Conservation (phyloP, 306 rosid species). For the Datisca glomerata region DNA sequence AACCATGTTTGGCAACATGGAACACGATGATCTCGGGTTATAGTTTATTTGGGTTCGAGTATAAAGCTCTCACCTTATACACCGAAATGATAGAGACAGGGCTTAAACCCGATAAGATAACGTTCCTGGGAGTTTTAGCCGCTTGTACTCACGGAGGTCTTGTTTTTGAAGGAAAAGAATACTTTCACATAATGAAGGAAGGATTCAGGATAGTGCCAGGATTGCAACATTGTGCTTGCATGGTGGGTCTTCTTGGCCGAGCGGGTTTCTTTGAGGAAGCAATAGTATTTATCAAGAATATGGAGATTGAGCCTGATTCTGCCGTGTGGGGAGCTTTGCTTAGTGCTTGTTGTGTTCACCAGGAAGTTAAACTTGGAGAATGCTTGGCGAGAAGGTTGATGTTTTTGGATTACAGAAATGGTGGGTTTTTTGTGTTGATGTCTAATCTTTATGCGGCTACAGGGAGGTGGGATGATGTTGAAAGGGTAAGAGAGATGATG, state of each 20-base stretch:
- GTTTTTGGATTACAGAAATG: slow-evolving; percentile 34
- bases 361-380: slow-evolving; percentile 62
- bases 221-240: slow-evolving; percentile 61
- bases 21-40: slow-evolving; percentile 70
- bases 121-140: slow-evolving; percentile 58
- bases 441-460: slow-evolving; percentile 63
- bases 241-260: slow-evolving; percentile 54
- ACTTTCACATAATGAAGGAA: slow-evolving; percentile 39
- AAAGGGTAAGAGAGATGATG: slow-evolving; percentile 69
- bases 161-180: slow-evolving; percentile 34
- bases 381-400: slow-evolving; percentile 44
- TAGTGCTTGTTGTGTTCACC: slow-evolving; percentile 57
- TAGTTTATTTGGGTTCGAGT: slow-evolving; percentile 51
- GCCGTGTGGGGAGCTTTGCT: slow-evolving; percentile 66
- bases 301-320: slow-evolving; percentile 58
- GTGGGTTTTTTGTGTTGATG: slow-evolving; percentile 59
- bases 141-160: slow-evolving; percentile 68
- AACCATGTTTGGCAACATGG: slow-evolving; percentile 76
- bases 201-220: slow-evolving; percentile 36
- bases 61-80: slow-evolving; percentile 47
- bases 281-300: slow-evolving; percentile 25
- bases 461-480: slow-evolving; percentile 77
- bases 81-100: slow-evolving; percentile 40
- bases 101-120: slow-evolving; percentile 52
- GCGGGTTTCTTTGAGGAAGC: slow-evolving; percentile 65